These are phyloP conservation scores for Lasiosphaeria miniovina DNA, from an alignment of 495 filamentous ascomycete species.

Conservation along the genomic window DNA sequence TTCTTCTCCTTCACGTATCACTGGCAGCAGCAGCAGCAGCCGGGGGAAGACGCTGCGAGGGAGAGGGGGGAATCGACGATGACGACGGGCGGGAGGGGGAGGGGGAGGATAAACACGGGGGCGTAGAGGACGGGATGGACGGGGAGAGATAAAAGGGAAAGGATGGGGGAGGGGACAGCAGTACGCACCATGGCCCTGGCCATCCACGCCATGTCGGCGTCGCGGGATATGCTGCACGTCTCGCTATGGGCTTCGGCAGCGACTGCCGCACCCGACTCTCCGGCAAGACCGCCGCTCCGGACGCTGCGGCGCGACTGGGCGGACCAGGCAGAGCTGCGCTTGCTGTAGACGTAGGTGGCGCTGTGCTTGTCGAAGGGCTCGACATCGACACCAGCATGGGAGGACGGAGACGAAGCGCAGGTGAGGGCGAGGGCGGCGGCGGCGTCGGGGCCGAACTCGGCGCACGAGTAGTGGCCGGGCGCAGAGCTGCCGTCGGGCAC, in stretches of 20 bases:
- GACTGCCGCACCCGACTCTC: background rate
- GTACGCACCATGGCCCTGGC: conserved; percentile 25
- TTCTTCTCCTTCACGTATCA: background rate
- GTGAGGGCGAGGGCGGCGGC: too few relatives aligned
- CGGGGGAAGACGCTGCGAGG: too few relatives aligned
- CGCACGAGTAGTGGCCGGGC: conserved; percentile 39
- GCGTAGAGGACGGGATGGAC: background rate
- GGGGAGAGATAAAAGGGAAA: conserved; percentile 7
- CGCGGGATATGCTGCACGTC: background rate
- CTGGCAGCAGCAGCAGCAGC: too few relatives aligned
- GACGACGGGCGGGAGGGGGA: too few relatives aligned
- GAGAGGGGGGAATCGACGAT: too few relatives aligned
- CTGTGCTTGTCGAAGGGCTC: conserved; percentile 11
- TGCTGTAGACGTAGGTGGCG: background rate
- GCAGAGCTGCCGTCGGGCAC: conserved; percentile 53
- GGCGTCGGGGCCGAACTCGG: conserved; percentile 6
- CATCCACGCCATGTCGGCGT: conserved; percentile 29
- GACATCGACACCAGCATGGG: conserved; percentile 2
- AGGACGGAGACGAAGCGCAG: conserved; percentile 1
- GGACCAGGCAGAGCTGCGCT: conserved; percentile 7
- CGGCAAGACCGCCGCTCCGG: background rate
- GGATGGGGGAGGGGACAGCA: background rate
- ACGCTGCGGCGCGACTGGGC: conserved; percentile 2
- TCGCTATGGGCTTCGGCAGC: conserved; percentile 1
- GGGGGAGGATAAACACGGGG: too few relatives aligned